Conservation (phyloP, 1,284 basidiomycete species). For the Irpex rosettiformis region DNA sequence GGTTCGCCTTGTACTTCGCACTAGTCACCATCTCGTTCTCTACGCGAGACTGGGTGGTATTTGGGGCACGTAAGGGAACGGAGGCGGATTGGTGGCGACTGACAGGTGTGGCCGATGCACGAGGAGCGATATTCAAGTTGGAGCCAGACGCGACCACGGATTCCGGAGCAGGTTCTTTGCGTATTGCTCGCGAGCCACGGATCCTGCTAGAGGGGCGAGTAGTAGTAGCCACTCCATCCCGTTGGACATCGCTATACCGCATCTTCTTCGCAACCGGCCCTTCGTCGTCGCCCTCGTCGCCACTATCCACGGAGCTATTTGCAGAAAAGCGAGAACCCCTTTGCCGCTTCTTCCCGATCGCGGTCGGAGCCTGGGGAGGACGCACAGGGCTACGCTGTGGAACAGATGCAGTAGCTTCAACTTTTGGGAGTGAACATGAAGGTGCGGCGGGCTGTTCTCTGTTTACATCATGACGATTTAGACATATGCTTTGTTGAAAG, state of each 20-base stretch:
- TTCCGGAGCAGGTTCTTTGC: background rate
- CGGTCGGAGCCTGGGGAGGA: background rate
- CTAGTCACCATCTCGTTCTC: background rate
- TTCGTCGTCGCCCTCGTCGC: background rate
- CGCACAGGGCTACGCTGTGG: background rate
- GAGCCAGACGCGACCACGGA: background rate
- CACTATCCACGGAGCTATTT: background rate
- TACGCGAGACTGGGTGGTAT: background rate
- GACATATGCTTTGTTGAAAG: too few relatives aligned
- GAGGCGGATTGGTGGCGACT: background rate
- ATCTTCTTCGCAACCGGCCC: background rate
- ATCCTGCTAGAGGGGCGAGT: too few relatives aligned
- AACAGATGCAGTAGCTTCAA: too few relatives aligned
- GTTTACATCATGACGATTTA: too few relatives aligned
- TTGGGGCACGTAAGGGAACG: background rate
- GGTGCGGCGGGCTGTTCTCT: too few relatives aligned
- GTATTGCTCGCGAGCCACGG: too few relatives aligned
- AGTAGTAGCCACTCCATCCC: too few relatives aligned
- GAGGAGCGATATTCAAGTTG: background rate
- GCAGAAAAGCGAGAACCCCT: background rate
- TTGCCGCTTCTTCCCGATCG: background rate
- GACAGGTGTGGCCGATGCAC: background rate
- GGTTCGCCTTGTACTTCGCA: background rate
- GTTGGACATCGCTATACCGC: background rate
- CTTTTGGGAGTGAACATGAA: too few relatives aligned